Evolutionary conservation across 2,329 filamentous ascomycete genomes (phyloP).

Genomic region (Diaporthe ilicicola): DNA sequence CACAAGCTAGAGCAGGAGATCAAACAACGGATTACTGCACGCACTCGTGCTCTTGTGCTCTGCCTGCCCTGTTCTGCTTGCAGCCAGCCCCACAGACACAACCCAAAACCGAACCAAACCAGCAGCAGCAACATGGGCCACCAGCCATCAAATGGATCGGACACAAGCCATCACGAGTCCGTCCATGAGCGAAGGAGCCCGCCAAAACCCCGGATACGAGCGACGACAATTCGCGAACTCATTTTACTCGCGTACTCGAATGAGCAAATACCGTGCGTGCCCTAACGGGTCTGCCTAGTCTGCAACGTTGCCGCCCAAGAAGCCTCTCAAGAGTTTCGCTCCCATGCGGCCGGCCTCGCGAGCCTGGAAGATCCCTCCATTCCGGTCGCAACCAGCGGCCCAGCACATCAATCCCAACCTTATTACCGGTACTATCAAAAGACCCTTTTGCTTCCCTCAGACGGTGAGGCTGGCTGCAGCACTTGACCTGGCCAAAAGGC

Average conservation of each 20-base stretch:
- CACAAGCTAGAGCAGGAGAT: slow-evolving; percentile 13
- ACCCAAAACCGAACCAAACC: too few species aligned
- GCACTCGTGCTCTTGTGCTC: background rate
- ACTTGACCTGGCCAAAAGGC: background rate
- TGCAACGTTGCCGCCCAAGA: slow-evolving; percentile 21
- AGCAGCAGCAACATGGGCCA: slow-evolving; percentile 1
- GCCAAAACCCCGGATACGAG: slow-evolving; percentile 11
- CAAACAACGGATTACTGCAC: slow-evolving; percentile 12
- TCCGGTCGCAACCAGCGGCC: slow-evolving; percentile 15
- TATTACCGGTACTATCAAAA: background rate
- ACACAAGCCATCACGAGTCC: background rate
- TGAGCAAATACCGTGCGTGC: background rate
- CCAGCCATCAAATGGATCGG: slow-evolving; percentile 5
- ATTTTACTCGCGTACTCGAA: background rate
- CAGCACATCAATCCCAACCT: slow-evolving; percentile 15
- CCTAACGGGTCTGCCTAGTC: background rate
- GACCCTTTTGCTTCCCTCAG: background rate
- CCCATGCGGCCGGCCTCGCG: slow-evolving; percentile 3
- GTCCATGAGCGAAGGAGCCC: background rate
- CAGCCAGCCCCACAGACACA: background rate
- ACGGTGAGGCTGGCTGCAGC: background rate
- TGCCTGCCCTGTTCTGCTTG: background rate
- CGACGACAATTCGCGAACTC: background rate
- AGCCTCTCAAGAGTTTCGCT: slow-evolving; percentile 6
- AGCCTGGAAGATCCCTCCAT: slow-evolving; percentile 20